Evolutionary conservation across 371 early-diverging fungal species (phyloP).

Genomic region (Spraguea lophii): DNA sequence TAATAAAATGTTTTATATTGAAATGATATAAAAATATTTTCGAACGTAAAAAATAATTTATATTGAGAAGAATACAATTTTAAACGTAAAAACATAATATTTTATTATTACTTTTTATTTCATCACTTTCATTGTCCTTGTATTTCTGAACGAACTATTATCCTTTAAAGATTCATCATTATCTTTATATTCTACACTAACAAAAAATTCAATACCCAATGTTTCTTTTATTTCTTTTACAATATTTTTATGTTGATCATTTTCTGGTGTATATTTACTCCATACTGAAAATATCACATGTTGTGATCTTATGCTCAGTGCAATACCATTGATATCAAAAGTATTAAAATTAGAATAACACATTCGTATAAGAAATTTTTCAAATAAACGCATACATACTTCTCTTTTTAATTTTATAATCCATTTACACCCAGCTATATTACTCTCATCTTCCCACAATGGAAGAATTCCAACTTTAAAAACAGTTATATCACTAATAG

Average conservation of each 20-base stretch:
- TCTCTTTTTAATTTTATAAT: conserved; percentile 35
- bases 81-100: too few species aligned
- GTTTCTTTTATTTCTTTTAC: conserved; percentile 35
- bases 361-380: conserved; percentile 32
- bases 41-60: too few species aligned
- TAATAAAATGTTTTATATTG: too few species aligned
- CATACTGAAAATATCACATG: conserved; percentile 40
- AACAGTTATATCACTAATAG: conserved; percentile 34
- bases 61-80: too few species aligned
- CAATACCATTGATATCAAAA: conserved; percentile 41
- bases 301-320: conserved; percentile 31
- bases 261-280: conserved; percentile 25
- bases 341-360: conserved; percentile 20
- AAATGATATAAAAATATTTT: too few species aligned
- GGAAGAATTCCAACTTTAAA: conserved; percentile 44
- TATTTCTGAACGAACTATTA: conserved; percentile 1
- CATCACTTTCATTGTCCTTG: too few species aligned
- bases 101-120: too few species aligned
- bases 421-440: conserved; percentile 43
- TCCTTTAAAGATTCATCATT: conserved; percentile 3
- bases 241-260: conserved; percentile 9
- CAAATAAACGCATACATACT: conserved; percentile 35
- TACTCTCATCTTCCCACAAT: conserved; percentile 45
- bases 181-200: conserved; percentile 38
- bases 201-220: conserved; percentile 27